phyloP scores from a whole-genome alignment of 345 rosid genomes.

The Brassica cretica region DNA sequence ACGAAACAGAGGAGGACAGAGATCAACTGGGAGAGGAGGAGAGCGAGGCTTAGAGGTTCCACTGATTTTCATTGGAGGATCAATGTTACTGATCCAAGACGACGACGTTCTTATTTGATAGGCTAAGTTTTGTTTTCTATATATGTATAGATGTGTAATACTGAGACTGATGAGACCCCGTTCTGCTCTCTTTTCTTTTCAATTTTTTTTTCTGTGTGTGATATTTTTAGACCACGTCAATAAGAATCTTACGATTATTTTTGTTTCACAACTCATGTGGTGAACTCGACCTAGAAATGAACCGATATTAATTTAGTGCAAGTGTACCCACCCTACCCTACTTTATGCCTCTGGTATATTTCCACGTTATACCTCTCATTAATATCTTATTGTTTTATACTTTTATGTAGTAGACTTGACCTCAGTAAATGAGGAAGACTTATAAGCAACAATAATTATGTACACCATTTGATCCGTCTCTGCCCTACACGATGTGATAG shows the following conservation, averaged over 20 bases:
- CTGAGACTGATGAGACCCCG: neutral
- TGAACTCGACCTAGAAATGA: neutral
- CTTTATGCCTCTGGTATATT: neutral
- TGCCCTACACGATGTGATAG: neutral
- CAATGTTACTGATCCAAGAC: slow-evolving; percentile 73
- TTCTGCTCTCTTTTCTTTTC: neutral
- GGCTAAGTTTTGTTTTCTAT: slow-evolving; percentile 15
- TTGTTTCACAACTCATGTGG: neutral
- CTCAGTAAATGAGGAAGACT: neutral
- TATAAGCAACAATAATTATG: neutral
- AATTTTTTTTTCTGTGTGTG: neutral
- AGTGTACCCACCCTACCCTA: neutral
- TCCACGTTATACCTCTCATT: neutral
- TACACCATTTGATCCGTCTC: neutral
- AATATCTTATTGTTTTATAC: neutral
- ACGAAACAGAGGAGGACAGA: slow-evolving; percentile 63
- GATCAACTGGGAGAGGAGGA: slow-evolving; percentile 73
- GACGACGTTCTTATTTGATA: slow-evolving; percentile 46
- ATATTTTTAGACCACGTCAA: neutral
- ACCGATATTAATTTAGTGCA: neutral
- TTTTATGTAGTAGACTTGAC: neutral
- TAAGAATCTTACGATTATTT: slow-evolving; percentile 18
- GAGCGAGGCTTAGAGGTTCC: slow-evolving; percentile 53
- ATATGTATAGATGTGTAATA: neutral
- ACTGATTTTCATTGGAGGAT: slow-evolving; percentile 72